phyloP scores from a whole-genome alignment of 1,284 basidiomycete genomes.

The Cutaneotrichosporon curvatum region DNA sequence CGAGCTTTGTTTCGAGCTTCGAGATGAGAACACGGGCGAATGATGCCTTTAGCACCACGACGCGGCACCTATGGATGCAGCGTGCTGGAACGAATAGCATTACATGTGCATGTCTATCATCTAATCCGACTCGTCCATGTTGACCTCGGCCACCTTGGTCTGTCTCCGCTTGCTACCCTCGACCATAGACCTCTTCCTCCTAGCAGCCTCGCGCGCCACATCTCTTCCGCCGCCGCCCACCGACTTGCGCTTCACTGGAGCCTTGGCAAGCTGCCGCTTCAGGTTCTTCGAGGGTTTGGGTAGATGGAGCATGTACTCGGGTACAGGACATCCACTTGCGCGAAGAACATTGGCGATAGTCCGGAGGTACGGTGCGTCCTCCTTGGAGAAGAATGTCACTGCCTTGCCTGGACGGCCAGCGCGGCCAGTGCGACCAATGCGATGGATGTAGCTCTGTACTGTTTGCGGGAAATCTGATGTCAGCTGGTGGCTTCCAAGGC shows the following conservation, averaged over 20 bases:
- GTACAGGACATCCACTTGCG: constrained; percentile 78
- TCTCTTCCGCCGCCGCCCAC: constrained; percentile 60
- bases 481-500: constrained; percentile 9
- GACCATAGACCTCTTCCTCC: constrained; percentile 59
- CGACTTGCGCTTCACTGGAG: constrained; percentile 64
- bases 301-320: constrained; percentile 81
- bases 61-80: too few species aligned
- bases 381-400: constrained; percentile 90
- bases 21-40: too few species aligned
- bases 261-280: constrained; percentile 71
- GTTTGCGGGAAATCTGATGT: constrained; percentile 75
- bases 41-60: too few species aligned
- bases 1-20: too few species aligned
- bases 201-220: constrained; percentile 62
- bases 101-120: too few species aligned
- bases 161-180: constrained; percentile 43
- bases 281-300: constrained; percentile 84
- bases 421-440: constrained; percentile 91
- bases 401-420: constrained; percentile 87
- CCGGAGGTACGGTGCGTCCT: constrained; percentile 85
- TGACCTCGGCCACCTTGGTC: constrained; percentile 6
- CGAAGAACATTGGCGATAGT: constrained; percentile 93
- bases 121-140: constrained; percentile 4
- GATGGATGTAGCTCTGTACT: constrained; percentile 89
- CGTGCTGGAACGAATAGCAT: too few species aligned